phyloP scores from a whole-genome alignment of 208 protist species.

The Leishmania amazonensis region DNA sequence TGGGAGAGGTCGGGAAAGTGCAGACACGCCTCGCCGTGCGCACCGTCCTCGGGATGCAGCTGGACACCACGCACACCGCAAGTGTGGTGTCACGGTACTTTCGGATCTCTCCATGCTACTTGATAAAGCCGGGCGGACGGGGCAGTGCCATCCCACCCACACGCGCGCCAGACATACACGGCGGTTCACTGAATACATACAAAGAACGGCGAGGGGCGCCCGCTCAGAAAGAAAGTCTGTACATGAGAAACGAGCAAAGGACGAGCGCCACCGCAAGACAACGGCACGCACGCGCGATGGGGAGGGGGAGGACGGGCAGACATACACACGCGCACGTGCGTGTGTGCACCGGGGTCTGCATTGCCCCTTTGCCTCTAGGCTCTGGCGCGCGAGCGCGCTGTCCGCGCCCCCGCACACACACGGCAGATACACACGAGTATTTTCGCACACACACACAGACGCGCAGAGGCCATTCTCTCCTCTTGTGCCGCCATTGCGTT shows the following conservation, averaged over 20 bases:
- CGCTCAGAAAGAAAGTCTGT: conserved; percentile 11
- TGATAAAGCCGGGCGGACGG: not conserved
- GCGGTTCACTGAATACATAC: conserved; percentile 3
- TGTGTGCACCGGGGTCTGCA: not conserved
- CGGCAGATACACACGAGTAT: not conserved
- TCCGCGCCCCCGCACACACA: not conserved
- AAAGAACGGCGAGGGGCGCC: not conserved
- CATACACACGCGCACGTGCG: not conserved
- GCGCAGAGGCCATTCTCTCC: not conserved
- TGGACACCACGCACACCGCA: not conserved
- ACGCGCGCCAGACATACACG: conserved; percentile 2
- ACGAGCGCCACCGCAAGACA: not conserved
- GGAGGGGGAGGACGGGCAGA: not conserved
- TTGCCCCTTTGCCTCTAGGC: not conserved
- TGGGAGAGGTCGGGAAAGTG: not conserved
- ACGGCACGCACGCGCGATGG: not conserved
- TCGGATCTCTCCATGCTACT: not conserved
- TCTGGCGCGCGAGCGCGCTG: not conserved
- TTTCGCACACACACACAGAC: conserved; percentile 3
- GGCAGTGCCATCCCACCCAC: not conserved
- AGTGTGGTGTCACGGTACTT: not conserved
- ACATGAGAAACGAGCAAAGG: conserved; percentile 8
- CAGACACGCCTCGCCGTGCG: not conserved
- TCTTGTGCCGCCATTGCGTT: not conserved
- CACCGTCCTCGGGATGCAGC: not conserved